Evolutionary conservation across 371 early-diverging fungal species (phyloP), one percentile per base, ranked within the genome.

Genomic region (Mucor saturninus): DNA sequence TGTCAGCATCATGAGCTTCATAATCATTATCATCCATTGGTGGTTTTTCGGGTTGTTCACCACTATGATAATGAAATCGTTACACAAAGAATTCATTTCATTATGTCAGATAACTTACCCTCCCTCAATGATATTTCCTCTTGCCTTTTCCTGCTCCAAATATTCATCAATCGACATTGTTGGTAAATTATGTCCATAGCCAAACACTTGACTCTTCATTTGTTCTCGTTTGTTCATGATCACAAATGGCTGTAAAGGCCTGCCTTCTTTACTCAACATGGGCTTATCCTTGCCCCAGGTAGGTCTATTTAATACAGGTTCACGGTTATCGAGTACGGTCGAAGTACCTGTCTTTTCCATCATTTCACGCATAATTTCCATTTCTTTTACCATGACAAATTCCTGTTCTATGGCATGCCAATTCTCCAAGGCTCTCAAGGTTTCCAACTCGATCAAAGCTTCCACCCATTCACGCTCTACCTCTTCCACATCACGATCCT

Each of bases 161-260:
- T 95, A 98, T 75, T 98, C 92, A 50, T 98, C 99, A 56, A 98
- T 89, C 0, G 95, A 83, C 98, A 98, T 98, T 4, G 98, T 98
- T 3, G 99, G 99, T 58, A 98, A 72, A 37, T 86, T 90, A 74
- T 92, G 90, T 2, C 93, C 88, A 0, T 94, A 95, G 8, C 93
- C 67, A 74, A 98, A 98, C 8, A 97, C 98, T 29, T 86, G 82
- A 42, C 93, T 81, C 63, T 76, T 83, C 45, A 96, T 66, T 48
- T 86, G 85, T 60, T 90, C 82, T 11, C 94, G 84, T 61, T 91
- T 76, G 61, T 83, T 92, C 2, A 93, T 92, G 38, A 98, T 86
- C 31, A 93, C 85, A 81, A 98, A 98, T 7, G 98, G 97, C 38
- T 91, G 89, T 49, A 93, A 68, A 11, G 87, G 95, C 73, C 76